A percentile compares a stretch with the other conserved stretches of the same genome.
These are phyloP conservation scores for Pyrenochaeta sp. DNA, from an alignment of 2,329 filamentous ascomycete genomes.

Conservation along the genomic window DNA sequence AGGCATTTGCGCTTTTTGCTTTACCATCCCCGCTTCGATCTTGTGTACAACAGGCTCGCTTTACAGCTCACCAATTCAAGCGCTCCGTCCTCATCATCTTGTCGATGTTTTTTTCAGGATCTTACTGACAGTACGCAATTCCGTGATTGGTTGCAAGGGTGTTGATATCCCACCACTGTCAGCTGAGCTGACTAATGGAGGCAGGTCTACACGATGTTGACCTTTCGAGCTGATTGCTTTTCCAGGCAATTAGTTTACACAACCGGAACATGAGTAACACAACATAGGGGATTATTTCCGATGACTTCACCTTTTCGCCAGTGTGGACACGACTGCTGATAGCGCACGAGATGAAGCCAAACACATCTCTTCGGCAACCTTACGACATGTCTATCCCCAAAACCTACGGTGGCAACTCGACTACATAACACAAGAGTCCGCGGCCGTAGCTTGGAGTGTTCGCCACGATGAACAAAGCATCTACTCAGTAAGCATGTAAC, in stretches of 20 bases:
- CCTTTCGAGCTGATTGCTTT: background rate
- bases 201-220: slow-evolving; percentile 3
- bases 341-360: background rate
- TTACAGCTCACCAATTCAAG: slow-evolving; percentile 32
- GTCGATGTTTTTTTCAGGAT: background rate
- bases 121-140: background rate
- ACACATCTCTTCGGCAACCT: too few species aligned
- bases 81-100: slow-evolving; percentile 14
- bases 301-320: background rate
- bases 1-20: slow-evolving; percentile 41
- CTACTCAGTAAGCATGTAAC: background rate
- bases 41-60: slow-evolving; percentile 24
- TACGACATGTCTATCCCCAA: background rate
- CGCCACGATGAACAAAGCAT: background rate
- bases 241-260: background rate
- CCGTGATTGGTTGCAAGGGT: background rate
- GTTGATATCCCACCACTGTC: slow-evolving; percentile 8
- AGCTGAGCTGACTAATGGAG: slow-evolving; percentile 7
- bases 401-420: slow-evolving; percentile 1
- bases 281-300: background rate
- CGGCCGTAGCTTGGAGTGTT: slow-evolving; percentile 4
- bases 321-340: background rate
- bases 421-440: background rate
- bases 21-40: slow-evolving; percentile 24
- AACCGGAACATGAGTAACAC: background rate